Evolutionary conservation across 2,329 filamentous ascomycete genomes (phyloP), one percentile per base, ranked within the genome.

Genomic region (Aspergillus novoparasiticus): DNA sequence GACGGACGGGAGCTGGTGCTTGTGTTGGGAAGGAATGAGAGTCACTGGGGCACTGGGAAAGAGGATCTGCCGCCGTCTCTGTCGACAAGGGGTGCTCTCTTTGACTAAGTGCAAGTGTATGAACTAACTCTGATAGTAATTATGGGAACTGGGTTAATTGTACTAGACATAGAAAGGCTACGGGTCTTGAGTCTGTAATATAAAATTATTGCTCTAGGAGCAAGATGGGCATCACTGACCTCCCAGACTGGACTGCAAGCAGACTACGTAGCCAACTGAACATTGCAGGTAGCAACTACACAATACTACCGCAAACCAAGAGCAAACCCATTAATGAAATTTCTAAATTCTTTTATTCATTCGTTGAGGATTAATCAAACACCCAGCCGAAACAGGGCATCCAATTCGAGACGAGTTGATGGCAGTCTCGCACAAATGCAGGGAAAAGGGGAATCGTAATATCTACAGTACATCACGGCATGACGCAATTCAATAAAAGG

Each of bases 1-100:
- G 82, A 90, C 43, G 89, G 89, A 0, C 84, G 85, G 34, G 83
- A 87, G 64, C 76, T 92, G 57, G 87, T 90, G 57, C 78, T 92
- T 58, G 85, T 82, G 5, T 76, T 92, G 11, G 89, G 89, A 0
- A 73, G 70, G 12, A 82, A 82, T 57, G 89, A 91, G 76, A 90
- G 88, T 71, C 67, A 67, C 0, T 92, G 90, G 90, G 90, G 90
- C 0, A 90, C 85, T 0, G 71, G 73, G 9, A 71, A 81, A 1
- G 78, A 81, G 61, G 89, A 91, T 72, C 71, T 90, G 50, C 90
- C 90, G 39, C 89, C 89, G 0, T 90, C 86, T 65, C 61, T 79
- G 48, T 63, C 63, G 4, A 66, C 64, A 10, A 51, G 46, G 16
- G 26, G 46, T 51, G 4, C 46, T 30, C 14, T 4, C 3, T n/a